Evolutionary conservation across 306 rosid species (phyloP).

Genomic region (Prunus mira): DNA sequence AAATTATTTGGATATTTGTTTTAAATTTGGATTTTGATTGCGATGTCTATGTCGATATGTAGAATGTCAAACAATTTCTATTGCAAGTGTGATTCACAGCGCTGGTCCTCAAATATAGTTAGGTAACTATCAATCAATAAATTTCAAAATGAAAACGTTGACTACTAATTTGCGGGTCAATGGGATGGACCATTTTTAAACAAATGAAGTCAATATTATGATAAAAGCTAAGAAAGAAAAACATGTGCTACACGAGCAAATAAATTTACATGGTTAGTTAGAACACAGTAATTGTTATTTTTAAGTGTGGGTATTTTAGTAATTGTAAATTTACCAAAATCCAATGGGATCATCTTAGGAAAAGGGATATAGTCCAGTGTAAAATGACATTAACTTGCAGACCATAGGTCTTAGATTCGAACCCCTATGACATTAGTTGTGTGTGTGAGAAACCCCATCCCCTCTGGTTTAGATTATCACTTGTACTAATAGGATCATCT

Average conservation of each 20-base stretch:
- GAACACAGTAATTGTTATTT: not conserved
- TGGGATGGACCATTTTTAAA: not conserved
- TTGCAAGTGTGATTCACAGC: not conserved
- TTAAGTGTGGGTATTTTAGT: too few relatives aligned
- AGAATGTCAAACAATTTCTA: not conserved
- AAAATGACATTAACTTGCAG: too few relatives aligned
- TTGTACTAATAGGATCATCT: not conserved
- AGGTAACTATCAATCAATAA: not conserved
- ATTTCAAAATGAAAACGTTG: not conserved
- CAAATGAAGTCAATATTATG: not conserved
- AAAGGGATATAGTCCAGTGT: not conserved
- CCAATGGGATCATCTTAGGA: not conserved
- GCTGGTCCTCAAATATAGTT: not conserved
- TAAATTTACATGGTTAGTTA: not conserved
- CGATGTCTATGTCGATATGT: not conserved
- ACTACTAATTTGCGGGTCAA: not conserved
- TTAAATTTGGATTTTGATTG: not conserved
- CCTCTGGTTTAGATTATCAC: too few relatives aligned
- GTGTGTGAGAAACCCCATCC: accelerated
- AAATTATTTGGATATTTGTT: not conserved
- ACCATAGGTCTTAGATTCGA: accelerated
- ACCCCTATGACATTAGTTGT: too few relatives aligned
- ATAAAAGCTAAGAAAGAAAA: not conserved
- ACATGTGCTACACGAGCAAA: not conserved
- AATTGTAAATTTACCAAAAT: not conserved